Base-by-base conservation (phyloP, 352 stramenopile genomes). In the Elongisporangium anandrum region DNA sequence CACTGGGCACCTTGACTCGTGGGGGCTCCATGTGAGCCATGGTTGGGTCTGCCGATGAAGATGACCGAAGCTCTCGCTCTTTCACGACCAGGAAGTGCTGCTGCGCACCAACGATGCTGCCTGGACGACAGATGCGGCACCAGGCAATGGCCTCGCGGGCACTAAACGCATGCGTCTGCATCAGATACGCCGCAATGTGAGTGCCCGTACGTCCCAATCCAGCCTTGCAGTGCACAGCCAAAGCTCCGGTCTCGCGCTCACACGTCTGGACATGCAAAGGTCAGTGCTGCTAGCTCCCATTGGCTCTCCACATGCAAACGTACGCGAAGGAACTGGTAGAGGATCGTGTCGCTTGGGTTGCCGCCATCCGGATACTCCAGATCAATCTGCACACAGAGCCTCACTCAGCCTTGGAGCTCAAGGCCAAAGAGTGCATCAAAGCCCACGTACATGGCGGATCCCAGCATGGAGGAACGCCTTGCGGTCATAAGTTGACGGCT, bases 191-290 rank as follows among this genome's bases (percentile, higher is more conserved):
- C 8, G 90, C 96, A 49, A 99, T 99, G 59, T 89, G 94, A 3
- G 95, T 99, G 26, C 97, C 97, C 0, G 97, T 99, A 29, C 97
- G 79, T 12, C 96, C 97, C 6, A 99, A 73, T 9, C 97, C 97
- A 17, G 96, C 96, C 73, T 99, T 98, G 79, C 97, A 99, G 69
- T 99, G 96, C n/a, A 99, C 94, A 0, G 95, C 97, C 49, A 99
- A 82, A 20, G 89, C 93, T 21, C 92, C 87, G 0, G 57, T 59
- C 49, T 89, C 77, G 4, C 70, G 75, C 24, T 92, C 73, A 38
- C 77, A 84, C 6, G 73, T 68, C 66, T 88, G 55, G 1, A n/a
- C n/a, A n/a, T n/a, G n/a, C n/a, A n/a, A n/a, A n/a, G n/a, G n/a
- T n/a, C n/a, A n/a, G n/a, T n/a, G n/a, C n/a, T n/a, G n/a, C n/a